phyloP scores from a whole-genome alignment of 805 yeast genomes.

The Blastobotrys peoriensis region DNA sequence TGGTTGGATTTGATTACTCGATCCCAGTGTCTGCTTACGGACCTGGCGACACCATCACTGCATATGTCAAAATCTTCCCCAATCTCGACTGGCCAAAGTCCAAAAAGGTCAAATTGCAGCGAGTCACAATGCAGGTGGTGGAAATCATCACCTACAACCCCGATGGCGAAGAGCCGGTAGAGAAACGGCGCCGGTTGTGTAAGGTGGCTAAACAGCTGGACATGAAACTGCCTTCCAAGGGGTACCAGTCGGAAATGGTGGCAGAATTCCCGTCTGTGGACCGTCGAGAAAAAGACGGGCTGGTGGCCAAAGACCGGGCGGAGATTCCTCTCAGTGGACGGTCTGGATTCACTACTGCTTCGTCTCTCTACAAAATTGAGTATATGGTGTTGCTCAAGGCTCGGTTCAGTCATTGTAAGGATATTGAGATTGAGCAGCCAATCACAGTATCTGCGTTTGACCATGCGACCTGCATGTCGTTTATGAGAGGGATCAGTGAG shows the following conservation, averaged over 20 bases:
- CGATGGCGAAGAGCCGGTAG: slow-evolving; percentile 28
- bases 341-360: slow-evolving; percentile 31
- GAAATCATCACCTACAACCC: slow-evolving; percentile 30
- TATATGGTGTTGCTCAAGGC: slow-evolving; percentile 31
- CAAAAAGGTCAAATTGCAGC: slow-evolving; percentile 31
- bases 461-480: slow-evolving; percentile 29
- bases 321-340: slow-evolving; percentile 32
- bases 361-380: slow-evolving; percentile 31
- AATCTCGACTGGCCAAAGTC: slow-evolving; percentile 34
- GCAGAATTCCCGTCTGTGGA: slow-evolving; percentile 27
- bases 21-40: slow-evolving; percentile 34
- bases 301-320: slow-evolving; percentile 28
- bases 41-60: slow-evolving; percentile 32
- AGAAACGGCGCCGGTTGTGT: slow-evolving; percentile 26
- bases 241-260: slow-evolving; percentile 22
- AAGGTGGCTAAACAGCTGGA: slow-evolving; percentile 26
- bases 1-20: slow-evolving; percentile 29
- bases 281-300: slow-evolving; percentile 20
- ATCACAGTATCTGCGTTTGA: slow-evolving; percentile 34
- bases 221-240: slow-evolving; percentile 22
- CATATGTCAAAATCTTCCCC: slow-evolving; percentile 28
- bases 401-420: slow-evolving; percentile 33
- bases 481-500: slow-evolving; percentile 29
- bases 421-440: slow-evolving; percentile 31
- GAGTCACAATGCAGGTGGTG: slow-evolving; percentile 30